Conservation (phyloP, 495 filamentous ascomycete genomes). For the Podospora conica region DNA sequence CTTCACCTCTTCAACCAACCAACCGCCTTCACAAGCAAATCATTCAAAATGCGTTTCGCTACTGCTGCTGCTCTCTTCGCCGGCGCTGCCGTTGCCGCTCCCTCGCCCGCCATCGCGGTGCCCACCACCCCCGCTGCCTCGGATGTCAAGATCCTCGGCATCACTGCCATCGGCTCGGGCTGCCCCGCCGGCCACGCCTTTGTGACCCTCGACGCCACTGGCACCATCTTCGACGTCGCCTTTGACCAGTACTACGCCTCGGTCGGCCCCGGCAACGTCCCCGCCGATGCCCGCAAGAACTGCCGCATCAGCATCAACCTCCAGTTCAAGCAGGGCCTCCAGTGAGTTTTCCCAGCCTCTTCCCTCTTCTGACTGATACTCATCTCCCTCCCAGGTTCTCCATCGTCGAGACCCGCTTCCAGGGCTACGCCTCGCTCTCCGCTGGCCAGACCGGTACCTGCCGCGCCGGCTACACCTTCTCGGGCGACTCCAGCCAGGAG, state of each 20-base stretch:
- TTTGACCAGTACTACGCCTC: conserved; percentile 44
- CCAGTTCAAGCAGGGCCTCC: conserved; percentile 38
- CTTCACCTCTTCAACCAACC: too few relatives aligned
- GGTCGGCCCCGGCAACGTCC: conserved; percentile 33
- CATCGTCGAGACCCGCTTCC: conserved; percentile 33
- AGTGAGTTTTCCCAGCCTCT: conserved; percentile 23
- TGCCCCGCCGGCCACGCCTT: conserved; percentile 29
- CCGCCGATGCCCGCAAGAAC: conserved; percentile 39
- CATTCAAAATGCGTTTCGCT: conserved; percentile 20
- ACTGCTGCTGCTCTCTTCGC: conserved; percentile 13
- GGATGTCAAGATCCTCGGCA: conserved; percentile 25
- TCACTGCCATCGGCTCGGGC: conserved; percentile 28
- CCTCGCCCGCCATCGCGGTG: conserved; percentile 5
- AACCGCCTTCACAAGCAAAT: background rate
- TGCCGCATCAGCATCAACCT: conserved; percentile 44
- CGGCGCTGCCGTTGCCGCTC: conserved; percentile 15
- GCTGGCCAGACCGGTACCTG: conserved; percentile 21
- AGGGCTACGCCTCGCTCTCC: conserved; percentile 24
- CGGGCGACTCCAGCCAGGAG: conserved; percentile 27
- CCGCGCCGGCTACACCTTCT: conserved; percentile 26
- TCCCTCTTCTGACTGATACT: background rate
- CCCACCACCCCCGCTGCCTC: background rate
- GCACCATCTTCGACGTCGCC: conserved; percentile 41
- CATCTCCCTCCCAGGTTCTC: conserved; percentile 19
- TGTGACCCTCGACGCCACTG: conserved; percentile 26